phyloP scores from a whole-genome alignment of 2,329 filamentous ascomycete species.

The Hypoxylon sp. region DNA sequence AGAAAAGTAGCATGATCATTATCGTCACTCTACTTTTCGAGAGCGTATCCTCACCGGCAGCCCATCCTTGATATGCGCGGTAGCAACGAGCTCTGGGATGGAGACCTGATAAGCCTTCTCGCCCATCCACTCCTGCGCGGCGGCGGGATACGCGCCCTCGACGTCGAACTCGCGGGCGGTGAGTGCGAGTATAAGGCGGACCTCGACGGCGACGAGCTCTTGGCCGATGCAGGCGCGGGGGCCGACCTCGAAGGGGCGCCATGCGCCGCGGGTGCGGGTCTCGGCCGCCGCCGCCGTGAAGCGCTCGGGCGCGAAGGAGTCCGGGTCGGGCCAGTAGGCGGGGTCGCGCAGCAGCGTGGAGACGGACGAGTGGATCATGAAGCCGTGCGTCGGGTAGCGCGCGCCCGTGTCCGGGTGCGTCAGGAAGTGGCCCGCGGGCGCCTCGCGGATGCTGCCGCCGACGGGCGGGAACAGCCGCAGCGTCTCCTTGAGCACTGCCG shows the following conservation, averaged over 20 bases:
- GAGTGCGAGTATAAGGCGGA: conserved; percentile 58
- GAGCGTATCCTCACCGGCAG: conserved; percentile 37
- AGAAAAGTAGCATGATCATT: no score
- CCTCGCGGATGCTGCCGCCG: conserved; percentile 50
- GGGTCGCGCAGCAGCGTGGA: conserved; percentile 45
- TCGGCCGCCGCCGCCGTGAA: conserved; percentile 46
- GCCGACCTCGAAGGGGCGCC: conserved; percentile 62
- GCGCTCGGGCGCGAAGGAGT: conserved; percentile 53
- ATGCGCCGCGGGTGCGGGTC: conserved; percentile 53
- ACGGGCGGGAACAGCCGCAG: conserved; percentile 60
- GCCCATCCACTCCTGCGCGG: conserved; percentile 45
- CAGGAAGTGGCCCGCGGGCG: conserved; percentile 47
- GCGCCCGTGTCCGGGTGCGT: conserved; percentile 53
- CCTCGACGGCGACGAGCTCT: conserved; percentile 61
- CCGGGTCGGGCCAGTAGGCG: conserved; percentile 49
- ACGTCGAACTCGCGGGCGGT: conserved; percentile 60
- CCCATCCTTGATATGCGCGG: conserved; percentile 39
- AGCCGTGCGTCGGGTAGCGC: conserved; percentile 51
- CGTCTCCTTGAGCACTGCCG: conserved; percentile 61
- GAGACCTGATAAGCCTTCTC: conserved; percentile 43
- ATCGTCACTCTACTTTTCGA: no score
- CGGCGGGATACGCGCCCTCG: conserved; percentile 48
- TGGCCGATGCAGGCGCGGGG: conserved; percentile 64
- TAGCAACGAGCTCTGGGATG: conserved; percentile 18
- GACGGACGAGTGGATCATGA: conserved; percentile 37